Conservation (phyloP, 2,329 filamentous ascomycete species). For the Penicillium sp. region DNA sequence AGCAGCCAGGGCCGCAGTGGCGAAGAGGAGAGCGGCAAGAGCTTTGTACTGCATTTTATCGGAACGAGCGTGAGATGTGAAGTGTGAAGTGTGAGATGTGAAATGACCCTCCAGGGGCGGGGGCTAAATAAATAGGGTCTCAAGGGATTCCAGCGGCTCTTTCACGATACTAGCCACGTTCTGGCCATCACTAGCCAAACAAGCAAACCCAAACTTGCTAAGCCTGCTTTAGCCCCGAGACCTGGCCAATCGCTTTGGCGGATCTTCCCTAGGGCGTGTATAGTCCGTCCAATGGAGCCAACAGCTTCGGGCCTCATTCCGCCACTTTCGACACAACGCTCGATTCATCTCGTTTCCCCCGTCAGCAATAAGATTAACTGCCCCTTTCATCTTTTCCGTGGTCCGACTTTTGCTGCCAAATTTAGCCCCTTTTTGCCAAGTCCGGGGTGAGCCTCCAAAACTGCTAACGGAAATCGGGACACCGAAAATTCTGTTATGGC, state of each 20-base stretch:
- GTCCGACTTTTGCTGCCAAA: slow-evolving; percentile 1
- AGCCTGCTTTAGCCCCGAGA: not conserved
- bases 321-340: not conserved
- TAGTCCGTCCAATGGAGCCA: not conserved
- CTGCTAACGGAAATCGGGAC: not conserved
- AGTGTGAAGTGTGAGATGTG: not conserved
- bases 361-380: not conserved
- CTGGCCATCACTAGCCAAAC: not conserved
- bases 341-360: not conserved
- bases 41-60: slow-evolving; percentile 29
- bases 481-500: not conserved
- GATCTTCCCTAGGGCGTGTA: not conserved
- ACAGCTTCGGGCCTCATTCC: not conserved
- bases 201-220: not conserved
- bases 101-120: not conserved
- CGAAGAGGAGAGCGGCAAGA: slow-evolving; percentile 23
- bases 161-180: not conserved
- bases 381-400: slow-evolving; percentile 3
- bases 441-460: not conserved
- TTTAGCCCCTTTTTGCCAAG: not conserved
- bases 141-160: not conserved
- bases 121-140: not conserved
- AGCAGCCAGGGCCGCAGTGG: slow-evolving; percentile 24
- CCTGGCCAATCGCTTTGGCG: not conserved
- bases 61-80: not conserved